Base-by-base conservation (phyloP, 257 asterid species). In the Gentiana straminea region DNA sequence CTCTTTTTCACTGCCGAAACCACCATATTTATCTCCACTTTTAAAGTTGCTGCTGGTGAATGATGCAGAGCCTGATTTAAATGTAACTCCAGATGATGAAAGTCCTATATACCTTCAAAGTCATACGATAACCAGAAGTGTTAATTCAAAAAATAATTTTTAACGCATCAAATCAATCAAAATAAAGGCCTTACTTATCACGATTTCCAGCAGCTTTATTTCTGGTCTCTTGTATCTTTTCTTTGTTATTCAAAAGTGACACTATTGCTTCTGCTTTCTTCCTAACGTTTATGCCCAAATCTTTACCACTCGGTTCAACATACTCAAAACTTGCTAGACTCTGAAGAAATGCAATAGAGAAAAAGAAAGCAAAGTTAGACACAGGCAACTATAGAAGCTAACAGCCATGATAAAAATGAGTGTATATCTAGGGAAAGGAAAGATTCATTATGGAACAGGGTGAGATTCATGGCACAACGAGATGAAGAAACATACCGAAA, bases 271-370 rank as follows among this genome's bases (percentile, higher is more conserved):
- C 97, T 59, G 94, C 94, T 72, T 80, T 89, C 74, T 89, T 89
- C 52, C 95, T 78, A 73, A 89, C 95, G 63, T 86, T 89, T 73
- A 89, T 80, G 54, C 95, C 97, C 69, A 79, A 11, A 70, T 89
- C 95, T 73, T 89, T 86, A 53, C 97, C 94, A 68, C 65, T 89
- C 65, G 86, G 97, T 77, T 89, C 97, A 43, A 79, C 93, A 68
- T 86, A 83, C 75, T 89, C 97, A 56, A 89, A 89, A 70, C 89
- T 83, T 55, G 88, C 79, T 64, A 89, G 93, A 67, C 94, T 73
- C 97, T 89, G 62, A 37, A 58, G 53, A 60, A 67, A 66, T 57
- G 58, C 48, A 67, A 65, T 51, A 70, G 62, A 51, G 61, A 51
- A 43, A 61, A 55, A 39, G 46, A 52, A 48, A 49, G 57, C 55